A percentile compares a stretch with the other conserved stretches of the same genome.
These are phyloP conservation scores for Sphaerostilbella broomeana DNA, from an alignment of 2,329 filamentous ascomycete genomes.

Conservation along the genomic window DNA sequence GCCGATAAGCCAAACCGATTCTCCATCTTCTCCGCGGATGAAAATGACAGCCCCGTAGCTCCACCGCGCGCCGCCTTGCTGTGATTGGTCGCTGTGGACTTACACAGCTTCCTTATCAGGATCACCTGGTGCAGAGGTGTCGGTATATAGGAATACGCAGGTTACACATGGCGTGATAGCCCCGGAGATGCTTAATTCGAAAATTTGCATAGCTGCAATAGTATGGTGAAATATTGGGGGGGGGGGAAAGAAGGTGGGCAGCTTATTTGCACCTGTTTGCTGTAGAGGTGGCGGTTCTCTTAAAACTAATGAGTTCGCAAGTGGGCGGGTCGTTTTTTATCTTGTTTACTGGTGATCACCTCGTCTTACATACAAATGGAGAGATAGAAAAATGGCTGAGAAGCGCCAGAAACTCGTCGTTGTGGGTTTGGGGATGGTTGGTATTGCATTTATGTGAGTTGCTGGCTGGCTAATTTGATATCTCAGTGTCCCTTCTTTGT, in stretches of 20 bases:
- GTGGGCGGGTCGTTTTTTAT: no score
- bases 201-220: no score
- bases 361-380: neutral
- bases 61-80: neutral
- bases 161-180: neutral
- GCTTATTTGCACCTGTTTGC: no score
- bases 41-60: neutral
- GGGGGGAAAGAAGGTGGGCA: no score
- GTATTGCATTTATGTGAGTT: constrained; percentile 77
- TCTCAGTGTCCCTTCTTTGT: neutral
- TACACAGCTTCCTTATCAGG: neutral
- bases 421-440: constrained; percentile 88
- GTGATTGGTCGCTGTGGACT: no score
- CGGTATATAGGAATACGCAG: neutral
- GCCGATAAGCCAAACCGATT: neutral
- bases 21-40: neutral
- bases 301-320: no score
- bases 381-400: neutral
- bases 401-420: constrained; percentile 51
- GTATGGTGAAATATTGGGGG: no score
- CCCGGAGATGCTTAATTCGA: neutral
- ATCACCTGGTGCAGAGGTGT: neutral
- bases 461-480: neutral
- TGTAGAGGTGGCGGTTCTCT: no score
- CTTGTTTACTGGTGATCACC: neutral